A percentile compares a stretch with the other conserved stretches of the same genome.
phyloP scores from a whole-genome alignment of 306 rosid genomes.

The Styphnolobium japonicum region DNA sequence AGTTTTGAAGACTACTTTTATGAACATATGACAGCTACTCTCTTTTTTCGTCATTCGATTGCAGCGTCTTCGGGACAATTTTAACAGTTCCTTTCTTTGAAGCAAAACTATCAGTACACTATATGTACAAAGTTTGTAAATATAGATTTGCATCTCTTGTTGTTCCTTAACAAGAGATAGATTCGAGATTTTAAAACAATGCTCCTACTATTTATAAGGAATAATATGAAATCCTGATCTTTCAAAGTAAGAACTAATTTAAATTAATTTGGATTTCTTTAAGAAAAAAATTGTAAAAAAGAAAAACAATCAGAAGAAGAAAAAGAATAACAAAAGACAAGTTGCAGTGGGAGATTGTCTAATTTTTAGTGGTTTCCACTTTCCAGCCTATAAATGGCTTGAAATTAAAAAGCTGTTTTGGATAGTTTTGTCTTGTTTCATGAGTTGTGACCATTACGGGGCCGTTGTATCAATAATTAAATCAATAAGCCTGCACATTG shows the following conservation, averaged over 20 bases:
- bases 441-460: not conserved
- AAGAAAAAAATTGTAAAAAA: not conserved
- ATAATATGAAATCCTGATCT: no score
- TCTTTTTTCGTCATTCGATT: no score
- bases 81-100: not conserved
- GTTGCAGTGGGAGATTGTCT: not conserved
- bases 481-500: not conserved
- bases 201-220: no score
- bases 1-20: no score
- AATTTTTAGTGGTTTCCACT: not conserved
- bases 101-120: not conserved
- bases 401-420: not conserved
- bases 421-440: conserved; percentile 16
- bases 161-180: no score
- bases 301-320: not conserved
- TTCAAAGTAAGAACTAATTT: not conserved
- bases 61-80: no score
- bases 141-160: no score
- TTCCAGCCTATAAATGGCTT: conserved; percentile 4
- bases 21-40: no score
- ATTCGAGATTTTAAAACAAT: no score
- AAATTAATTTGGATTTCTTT: not conserved
- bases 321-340: not conserved
- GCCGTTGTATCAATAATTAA: conserved; percentile 17
- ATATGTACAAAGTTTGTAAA: not conserved